Evolutionary conservation across 345 rosid species (phyloP).

Genomic region (Cardamine resedifolia): DNA sequence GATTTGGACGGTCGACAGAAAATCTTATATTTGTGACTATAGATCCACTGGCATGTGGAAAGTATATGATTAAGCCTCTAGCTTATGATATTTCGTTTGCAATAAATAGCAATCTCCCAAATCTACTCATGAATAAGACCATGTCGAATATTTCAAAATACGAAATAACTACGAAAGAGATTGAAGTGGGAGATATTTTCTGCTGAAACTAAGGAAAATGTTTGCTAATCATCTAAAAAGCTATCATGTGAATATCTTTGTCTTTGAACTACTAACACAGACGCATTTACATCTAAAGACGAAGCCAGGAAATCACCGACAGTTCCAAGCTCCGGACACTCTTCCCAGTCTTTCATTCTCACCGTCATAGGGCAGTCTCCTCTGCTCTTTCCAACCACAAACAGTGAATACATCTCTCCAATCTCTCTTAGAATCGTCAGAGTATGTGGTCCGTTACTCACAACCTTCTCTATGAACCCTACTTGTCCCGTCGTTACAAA

Average conservation of each 20-base stretch:
- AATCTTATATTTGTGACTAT: not conserved
- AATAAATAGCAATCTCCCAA: not conserved
- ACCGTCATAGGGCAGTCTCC: conserved; percentile 50
- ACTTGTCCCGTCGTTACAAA: conserved; percentile 59
- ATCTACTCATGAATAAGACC: not conserved
- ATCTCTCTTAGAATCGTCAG: conserved; percentile 47
- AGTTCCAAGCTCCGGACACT: conserved; percentile 77
- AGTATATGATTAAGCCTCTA: not conserved
- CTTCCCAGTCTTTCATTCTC: conserved; percentile 88
- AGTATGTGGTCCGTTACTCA: conserved; percentile 50
- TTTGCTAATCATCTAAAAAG: conserved; percentile 32
- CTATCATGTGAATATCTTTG: conserved; percentile 43
- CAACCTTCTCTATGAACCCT: conserved; percentile 53
- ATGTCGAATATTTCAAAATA: not conserved
- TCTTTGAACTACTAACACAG: conserved; percentile 73
- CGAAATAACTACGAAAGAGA: not conserved
- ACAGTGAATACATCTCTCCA: conserved; percentile 52
- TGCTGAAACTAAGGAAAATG: conserved; percentile 3
- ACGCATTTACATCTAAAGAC: conserved; percentile 49
- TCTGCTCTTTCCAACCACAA: conserved; percentile 71
- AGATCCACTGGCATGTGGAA: not conserved
- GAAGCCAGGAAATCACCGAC: conserved; percentile 79
- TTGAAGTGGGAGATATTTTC: not conserved
- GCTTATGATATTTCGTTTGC: not conserved
- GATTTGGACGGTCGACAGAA: not conserved